These are phyloP conservation scores for Erodium texanum DNA, from an alignment of 441 rosid genomes.

Conservation along the genomic window DNA sequence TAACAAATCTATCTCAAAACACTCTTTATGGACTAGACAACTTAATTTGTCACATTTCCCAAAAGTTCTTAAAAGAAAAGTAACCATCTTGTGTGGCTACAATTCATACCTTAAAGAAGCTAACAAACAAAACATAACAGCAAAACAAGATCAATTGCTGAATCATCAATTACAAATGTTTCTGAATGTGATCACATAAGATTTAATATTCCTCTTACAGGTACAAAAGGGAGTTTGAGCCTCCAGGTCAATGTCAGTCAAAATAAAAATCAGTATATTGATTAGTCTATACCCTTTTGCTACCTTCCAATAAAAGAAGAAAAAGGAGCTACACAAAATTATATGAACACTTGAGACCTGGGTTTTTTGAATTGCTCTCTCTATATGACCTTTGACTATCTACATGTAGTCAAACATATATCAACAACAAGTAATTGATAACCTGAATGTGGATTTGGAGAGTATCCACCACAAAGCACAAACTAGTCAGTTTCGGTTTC, in stretches of 20 bases:
- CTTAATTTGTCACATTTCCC: too few relatives aligned
- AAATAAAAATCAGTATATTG: not conserved
- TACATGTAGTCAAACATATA: not conserved
- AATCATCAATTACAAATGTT: not conserved
- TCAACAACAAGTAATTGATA: not conserved
- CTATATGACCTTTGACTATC: constrained; percentile 3
- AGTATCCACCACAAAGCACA: too few relatives aligned
- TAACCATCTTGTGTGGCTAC: too few relatives aligned
- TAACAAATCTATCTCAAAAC: too few relatives aligned
- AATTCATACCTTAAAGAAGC: too few relatives aligned
- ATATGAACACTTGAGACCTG: constrained; percentile 1
- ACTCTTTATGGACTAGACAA: too few relatives aligned
- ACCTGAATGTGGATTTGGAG: not conserved
- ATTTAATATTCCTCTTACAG: not conserved
- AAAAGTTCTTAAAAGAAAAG: too few relatives aligned
- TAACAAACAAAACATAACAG: too few relatives aligned
- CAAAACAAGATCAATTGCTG: too few relatives aligned
- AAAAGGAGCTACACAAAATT: not conserved
- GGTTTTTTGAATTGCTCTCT: not conserved
- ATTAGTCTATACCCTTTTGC: too few relatives aligned
- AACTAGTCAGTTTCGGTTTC: constrained; percentile 35
- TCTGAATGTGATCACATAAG: not conserved
- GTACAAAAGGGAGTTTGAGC: not conserved
- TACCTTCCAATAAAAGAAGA: not conserved
- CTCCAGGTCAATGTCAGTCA: not conserved